These are phyloP conservation scores for Hyphopichia fennica DNA, from an alignment of 1,139 yeast species.

Conservation along the genomic window DNA sequence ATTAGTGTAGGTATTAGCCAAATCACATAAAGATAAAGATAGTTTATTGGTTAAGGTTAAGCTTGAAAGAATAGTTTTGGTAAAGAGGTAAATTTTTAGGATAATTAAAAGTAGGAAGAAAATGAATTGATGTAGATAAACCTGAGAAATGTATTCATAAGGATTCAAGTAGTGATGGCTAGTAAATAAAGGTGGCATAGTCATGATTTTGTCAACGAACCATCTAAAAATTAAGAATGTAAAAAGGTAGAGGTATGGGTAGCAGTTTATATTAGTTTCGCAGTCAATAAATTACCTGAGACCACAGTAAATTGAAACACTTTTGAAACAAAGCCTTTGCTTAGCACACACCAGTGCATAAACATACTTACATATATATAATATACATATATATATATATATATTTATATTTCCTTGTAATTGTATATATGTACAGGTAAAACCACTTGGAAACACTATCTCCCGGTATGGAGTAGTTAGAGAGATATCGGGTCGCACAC, in stretches of 20 bases:
- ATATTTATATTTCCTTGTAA: no score
- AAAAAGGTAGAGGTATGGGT: no score
- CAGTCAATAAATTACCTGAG: no score
- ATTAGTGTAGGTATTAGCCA: conserved; percentile 43
- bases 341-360: no score
- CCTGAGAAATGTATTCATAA: conserved; percentile 1
- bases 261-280: conserved; percentile 1
- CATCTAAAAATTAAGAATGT: no score
- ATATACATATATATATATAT: no score
- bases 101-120: conserved; percentile 39
- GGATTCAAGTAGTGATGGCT: not conserved
- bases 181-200: not conserved
- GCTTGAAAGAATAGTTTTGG: conserved; percentile 38
- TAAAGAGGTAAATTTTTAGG: conserved; percentile 51
- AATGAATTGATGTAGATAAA: not conserved
- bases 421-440: no score
- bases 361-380: no score
- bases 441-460: no score
- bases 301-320: conserved; percentile 7
- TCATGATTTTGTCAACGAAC: no score
- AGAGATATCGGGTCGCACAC: no score
- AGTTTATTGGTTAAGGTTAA: conserved; percentile 32
- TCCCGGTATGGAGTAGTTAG: no score
- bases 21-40: conserved; percentile 41
- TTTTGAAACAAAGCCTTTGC: conserved; percentile 5